A percentile compares a stretch with the other conserved stretches of the same genome.
Conservation (phyloP, 2,329 filamentous ascomycete genomes). For the Sporothrix luriei region DNA sequence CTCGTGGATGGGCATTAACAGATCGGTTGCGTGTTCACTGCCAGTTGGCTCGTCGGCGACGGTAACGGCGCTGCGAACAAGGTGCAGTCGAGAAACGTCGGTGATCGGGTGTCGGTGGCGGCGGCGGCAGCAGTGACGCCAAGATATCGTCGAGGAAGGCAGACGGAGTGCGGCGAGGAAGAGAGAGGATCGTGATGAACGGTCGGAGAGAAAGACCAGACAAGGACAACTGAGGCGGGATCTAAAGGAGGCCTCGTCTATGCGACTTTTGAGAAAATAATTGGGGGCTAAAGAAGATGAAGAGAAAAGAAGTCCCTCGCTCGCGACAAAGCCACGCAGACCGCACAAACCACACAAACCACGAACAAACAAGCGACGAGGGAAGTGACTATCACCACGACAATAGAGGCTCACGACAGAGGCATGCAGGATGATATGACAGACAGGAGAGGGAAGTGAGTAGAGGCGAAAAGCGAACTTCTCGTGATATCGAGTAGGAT, state of each 20-base stretch:
- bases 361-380: slow-evolving; percentile 11
- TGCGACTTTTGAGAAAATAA: too few species aligned
- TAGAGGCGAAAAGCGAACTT: background rate
- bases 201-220: background rate
- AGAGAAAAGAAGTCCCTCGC: background rate
- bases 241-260: too few species aligned
- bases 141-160: background rate
- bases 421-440: background rate
- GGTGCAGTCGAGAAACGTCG: too few species aligned
- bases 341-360: slow-evolving; percentile 3
- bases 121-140: background rate
- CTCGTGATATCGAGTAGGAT: background rate
- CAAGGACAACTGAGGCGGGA: too few species aligned
- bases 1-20: background rate
- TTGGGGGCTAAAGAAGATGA: background rate
- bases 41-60: background rate
- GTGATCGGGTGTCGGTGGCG: background rate
- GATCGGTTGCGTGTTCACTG: background rate
- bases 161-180: slow-evolving; percentile 4
- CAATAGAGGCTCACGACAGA: background rate
- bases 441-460: background rate
- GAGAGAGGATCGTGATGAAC: too few species aligned
- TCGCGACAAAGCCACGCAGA: background rate
- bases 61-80: background rate
- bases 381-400: slow-evolving; percentile 22